Conservation (phyloP, 1,284 basidiomycete genomes). For the Apiotrichum montevideense region DNA sequence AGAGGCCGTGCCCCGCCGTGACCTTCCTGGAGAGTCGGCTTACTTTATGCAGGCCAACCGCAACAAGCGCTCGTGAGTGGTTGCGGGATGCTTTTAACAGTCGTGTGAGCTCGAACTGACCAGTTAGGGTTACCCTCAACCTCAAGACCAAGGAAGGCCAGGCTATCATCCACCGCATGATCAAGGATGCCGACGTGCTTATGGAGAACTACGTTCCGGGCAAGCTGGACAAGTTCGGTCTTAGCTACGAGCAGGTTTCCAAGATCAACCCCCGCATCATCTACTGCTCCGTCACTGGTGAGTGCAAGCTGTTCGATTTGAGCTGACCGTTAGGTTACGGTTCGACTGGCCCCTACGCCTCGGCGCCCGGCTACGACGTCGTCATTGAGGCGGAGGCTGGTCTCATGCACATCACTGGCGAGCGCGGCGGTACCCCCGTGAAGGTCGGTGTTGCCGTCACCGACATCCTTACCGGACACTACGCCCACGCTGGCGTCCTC, state of each 20-base stretch:
- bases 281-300: constrained; percentile 85
- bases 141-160: constrained; percentile 73
- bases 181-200: constrained; percentile 72
- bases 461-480: constrained; percentile 71
- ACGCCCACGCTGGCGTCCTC: constrained; percentile 87
- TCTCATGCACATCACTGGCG: constrained; percentile 92
- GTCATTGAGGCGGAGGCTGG: constrained; percentile 87
- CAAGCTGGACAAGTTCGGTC: constrained; percentile 74
- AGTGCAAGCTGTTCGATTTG: constrained; percentile 13
- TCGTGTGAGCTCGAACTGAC: background rate
- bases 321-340: constrained; percentile 64
- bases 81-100: constrained; percentile 1
- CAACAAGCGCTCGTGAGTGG: constrained; percentile 66
- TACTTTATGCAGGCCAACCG: constrained; percentile 88
- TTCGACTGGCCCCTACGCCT: constrained; percentile 80
- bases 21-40: constrained; percentile 82
- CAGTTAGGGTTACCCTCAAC: constrained; percentile 64
- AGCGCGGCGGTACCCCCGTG: constrained; percentile 75
- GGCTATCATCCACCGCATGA: constrained; percentile 67
- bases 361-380: constrained; percentile 83
- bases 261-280: constrained; percentile 75
- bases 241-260: constrained; percentile 77
- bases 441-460: constrained; percentile 89
- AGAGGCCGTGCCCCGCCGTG: constrained; percentile 47
- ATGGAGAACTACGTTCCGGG: constrained; percentile 72